Evolutionary conservation across 768 basidiomycete species (phyloP), one percentile per base, ranked within the genome.

Genomic region (Pilatotrama ljubarskyi): DNA sequence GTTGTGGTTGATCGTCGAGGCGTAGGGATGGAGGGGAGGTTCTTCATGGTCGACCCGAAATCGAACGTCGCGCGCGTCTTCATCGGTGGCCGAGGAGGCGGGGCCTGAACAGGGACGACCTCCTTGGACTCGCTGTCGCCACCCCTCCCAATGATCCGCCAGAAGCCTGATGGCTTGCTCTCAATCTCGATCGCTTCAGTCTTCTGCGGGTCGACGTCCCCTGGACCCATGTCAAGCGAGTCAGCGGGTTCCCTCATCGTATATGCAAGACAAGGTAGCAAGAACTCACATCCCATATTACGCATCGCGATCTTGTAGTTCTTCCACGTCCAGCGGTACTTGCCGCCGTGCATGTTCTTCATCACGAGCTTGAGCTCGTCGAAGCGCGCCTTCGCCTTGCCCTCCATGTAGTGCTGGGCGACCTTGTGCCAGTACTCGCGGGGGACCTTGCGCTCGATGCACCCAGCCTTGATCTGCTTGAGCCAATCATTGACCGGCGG

Each of bases 381-480:
- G 59, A 92, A 81, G 77, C 86, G 82, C 37, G 77, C 77, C 71
- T 77, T 84, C n/a, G 90, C 88, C 65, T 84, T 83, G 37, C 80
- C 80, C 1, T 85, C 87, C 80, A 92, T 83, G 70, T 82, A 90
- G 67, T 87, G 85, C 69, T 90, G 88, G 20, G 82, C 90, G 50
- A 88, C 88, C 65, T 88, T 88, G 77, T 90, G 84, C 90, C 90
- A 91, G 73, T 82, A 91, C 64, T 91, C 88, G 70, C 88, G 82
- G 38, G 90, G 90, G 24, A 92, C 81, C 51, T 86, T 83, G 62
- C 85, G 82, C 64, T 87, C 79, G 52, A 81, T 68, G 64, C 89
- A 91, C n/a, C 88, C 90, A 36, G 80, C 76, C 74, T 82, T 90
- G 71, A 91, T 86, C 64, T 82, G 75, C 51, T 84, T 78, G 53